These are phyloP conservation scores for Cyathus striatus DNA, from an alignment of 768 basidiomycete genomes.

Conservation along the genomic window DNA sequence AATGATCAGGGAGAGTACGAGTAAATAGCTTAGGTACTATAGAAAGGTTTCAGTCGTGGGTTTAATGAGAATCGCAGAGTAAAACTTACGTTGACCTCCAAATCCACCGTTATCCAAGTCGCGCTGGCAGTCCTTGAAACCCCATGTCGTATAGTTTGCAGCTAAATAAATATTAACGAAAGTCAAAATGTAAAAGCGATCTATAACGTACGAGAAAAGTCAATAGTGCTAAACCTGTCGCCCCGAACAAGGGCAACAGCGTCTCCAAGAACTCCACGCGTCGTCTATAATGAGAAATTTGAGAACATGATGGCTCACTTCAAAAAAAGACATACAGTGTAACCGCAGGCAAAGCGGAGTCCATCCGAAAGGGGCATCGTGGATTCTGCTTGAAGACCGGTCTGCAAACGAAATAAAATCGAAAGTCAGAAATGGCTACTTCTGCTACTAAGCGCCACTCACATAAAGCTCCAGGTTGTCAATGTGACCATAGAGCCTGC, in stretches of 20 bases:
- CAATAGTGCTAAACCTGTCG: not conserved
- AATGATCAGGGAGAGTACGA: constrained; percentile 38
- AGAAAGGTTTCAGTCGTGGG: not conserved
- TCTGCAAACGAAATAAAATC: constrained; percentile 4
- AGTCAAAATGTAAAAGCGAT: not conserved
- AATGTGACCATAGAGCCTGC: constrained; percentile 24
- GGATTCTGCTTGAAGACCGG: constrained; percentile 27
- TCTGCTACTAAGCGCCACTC: constrained; percentile 1
- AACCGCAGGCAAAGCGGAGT: constrained; percentile 21
- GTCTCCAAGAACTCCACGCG: not conserved
- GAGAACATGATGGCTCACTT: not conserved
- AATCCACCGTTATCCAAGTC: constrained; percentile 34
- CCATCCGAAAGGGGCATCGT: constrained; percentile 23
- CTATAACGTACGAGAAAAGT: not conserved
- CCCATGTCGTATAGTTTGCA: constrained; percentile 27
- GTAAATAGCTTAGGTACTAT: constrained; percentile 39
- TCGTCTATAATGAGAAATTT: not conserved
- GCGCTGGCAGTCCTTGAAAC: constrained; percentile 41
- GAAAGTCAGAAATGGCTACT: not conserved
- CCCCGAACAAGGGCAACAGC: not conserved
- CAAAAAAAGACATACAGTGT: constrained; percentile 15
- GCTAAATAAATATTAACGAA: not conserved
- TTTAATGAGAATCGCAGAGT: not conserved
- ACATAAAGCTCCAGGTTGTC: constrained; percentile 31
- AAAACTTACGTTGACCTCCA: constrained; percentile 26